These are phyloP conservation scores for Crassisporium funariophilum DNA, from an alignment of 768 basidiomycete genomes.

Conservation along the genomic window DNA sequence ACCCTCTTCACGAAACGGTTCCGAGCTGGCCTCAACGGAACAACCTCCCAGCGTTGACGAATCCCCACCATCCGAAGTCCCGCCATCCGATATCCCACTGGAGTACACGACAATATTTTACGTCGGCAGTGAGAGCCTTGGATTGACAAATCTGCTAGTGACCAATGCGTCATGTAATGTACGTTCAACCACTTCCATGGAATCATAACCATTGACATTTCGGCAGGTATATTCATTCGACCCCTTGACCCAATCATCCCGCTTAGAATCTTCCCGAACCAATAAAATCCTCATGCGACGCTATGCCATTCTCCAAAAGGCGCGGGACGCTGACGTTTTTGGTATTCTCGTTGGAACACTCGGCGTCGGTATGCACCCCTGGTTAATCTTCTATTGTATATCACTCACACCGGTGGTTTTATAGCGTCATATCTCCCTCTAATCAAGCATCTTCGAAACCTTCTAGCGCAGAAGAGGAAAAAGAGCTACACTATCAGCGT, in stretches of 20 bases:
- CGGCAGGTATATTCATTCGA: conserved; percentile 77
- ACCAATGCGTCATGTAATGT: conserved; percentile 72
- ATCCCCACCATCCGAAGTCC: no score
- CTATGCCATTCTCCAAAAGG: conserved; percentile 84
- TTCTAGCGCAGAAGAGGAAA: conserved; percentile 69
- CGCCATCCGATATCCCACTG: conserved; percentile 6
- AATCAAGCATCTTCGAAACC: conserved; percentile 75
- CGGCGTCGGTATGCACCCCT: conserved; percentile 86
- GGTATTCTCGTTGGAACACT: conserved; percentile 95
- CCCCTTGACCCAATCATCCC: conserved; percentile 48
- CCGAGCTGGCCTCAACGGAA: no score
- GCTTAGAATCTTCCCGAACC: conserved; percentile 65
- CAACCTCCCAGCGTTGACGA: no score
- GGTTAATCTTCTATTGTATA: conserved; percentile 28
- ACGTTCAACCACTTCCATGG: conserved; percentile 16
- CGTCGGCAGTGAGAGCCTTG: conserved; percentile 80
- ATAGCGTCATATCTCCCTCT: conserved; percentile 84
- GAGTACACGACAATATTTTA: conserved; percentile 41
- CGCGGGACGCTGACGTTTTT: conserved; percentile 90
- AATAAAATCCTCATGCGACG: conserved; percentile 89
- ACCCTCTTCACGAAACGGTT: no score
- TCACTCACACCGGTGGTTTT: background rate
- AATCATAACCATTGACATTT: background rate
- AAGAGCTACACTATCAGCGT: conserved; percentile 96
- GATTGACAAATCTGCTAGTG: conserved; percentile 83